phyloP scores from a whole-genome alignment of 768 basidiomycete species.

The Trametopsis cervina region DNA sequence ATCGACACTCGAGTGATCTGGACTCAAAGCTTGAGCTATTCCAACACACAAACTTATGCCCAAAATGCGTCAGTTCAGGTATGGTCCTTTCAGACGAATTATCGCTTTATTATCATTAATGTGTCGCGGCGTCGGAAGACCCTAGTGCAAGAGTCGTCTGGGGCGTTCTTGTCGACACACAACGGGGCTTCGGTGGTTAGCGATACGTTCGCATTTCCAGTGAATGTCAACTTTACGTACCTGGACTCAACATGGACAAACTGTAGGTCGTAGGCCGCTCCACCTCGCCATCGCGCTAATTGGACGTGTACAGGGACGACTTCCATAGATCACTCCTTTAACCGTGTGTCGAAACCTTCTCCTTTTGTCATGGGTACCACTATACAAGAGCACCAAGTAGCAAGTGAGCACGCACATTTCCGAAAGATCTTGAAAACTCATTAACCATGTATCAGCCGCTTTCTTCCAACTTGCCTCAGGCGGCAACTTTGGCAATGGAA shows the following conservation, averaged over 20 bases:
- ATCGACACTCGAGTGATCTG: constrained; percentile 46
- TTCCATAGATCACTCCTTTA: constrained; percentile 62
- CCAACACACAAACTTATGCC: constrained; percentile 52
- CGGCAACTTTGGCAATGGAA: constrained; percentile 60
- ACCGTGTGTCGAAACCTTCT: constrained; percentile 46
- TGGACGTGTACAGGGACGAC: constrained; percentile 34
- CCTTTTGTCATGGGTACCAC: constrained; percentile 52
- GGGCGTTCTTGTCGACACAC: constrained; percentile 42
- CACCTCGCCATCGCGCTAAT: background rate
- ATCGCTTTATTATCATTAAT: background rate
- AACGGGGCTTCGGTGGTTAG: constrained; percentile 34
- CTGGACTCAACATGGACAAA: constrained; percentile 26
- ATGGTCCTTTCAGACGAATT: background rate
- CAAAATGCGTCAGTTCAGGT: constrained; percentile 36
- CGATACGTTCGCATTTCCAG: constrained; percentile 49
- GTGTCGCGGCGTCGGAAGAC: constrained; percentile 33
- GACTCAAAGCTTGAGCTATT: constrained; percentile 48
- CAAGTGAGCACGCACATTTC: background rate
- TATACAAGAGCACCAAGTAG: constrained; percentile 26
- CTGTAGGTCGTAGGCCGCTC: constrained; percentile 26
- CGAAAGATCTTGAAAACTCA: background rate
- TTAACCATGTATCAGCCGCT: constrained; percentile 31
- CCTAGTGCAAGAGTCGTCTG: constrained; percentile 42
- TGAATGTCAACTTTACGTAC: constrained; percentile 34
- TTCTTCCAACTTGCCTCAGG: constrained; percentile 38